Percentiles rank a stretch among this genome's conserved stretches.
Evolutionary conservation across 129 eudicot species (phyloP).

Genomic region (Flaveria robusta): DNA sequence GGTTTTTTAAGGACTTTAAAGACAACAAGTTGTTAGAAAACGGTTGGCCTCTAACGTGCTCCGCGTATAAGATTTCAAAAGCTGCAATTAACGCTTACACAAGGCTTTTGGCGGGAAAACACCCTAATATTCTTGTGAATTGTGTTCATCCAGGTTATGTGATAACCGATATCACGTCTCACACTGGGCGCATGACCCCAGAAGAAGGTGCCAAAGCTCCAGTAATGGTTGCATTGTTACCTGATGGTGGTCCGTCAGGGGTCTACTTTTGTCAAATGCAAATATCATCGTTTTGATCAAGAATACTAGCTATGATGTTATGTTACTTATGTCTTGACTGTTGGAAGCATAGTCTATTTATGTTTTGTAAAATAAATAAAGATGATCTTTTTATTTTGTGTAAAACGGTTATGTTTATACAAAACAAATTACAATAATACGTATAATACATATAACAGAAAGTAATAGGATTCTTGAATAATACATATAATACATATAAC

Average conservation of each 20-base stretch:
- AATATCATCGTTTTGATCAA: constrained; percentile 24
- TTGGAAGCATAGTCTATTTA: background rate
- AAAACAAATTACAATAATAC: background rate
- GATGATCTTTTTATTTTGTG: background rate
- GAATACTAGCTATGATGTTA: background rate
- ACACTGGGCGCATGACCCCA: constrained; percentile 39
- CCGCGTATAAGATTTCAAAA: constrained; percentile 50
- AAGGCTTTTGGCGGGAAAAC: constrained; percentile 41
- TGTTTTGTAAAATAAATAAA: background rate
- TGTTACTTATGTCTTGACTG: background rate
- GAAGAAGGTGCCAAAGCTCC: constrained; percentile 59
- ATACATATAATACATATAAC: background rate
- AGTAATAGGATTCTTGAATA: background rate
- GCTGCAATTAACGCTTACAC: constrained; percentile 44
- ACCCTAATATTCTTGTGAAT: constrained; percentile 32
- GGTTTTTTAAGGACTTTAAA: constrained; percentile 44
- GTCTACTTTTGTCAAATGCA: constrained; percentile 38
- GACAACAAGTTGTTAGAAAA: constrained; percentile 23
- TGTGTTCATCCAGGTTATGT: constrained; percentile 57
- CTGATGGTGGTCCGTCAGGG: constrained; percentile 53
- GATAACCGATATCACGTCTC: constrained; percentile 44
- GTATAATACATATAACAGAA: background rate
- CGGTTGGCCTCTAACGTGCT: constrained; percentile 22
- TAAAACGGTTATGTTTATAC: background rate
- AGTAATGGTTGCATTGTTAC: constrained; percentile 49